These are phyloP conservation scores for Picochlorum sp. DNA, from an alignment of 139 green algal genomes.

Conservation along the genomic window DNA sequence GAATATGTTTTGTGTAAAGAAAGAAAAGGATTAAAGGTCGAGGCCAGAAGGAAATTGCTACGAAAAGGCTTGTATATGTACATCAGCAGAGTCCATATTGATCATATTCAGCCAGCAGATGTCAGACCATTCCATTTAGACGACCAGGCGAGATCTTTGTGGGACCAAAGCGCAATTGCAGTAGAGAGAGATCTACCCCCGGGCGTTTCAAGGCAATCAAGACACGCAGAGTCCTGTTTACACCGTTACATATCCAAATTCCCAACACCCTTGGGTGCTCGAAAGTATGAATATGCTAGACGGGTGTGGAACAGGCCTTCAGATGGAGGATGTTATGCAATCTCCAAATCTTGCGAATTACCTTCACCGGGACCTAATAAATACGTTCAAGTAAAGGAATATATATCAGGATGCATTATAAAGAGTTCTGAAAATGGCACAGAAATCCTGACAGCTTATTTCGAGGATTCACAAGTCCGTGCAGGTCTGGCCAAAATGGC, in stretches of 20 bases:
- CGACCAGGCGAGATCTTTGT: slow-evolving; percentile 18
- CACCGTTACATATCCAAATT: slow-evolving; percentile 43
- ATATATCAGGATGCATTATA: slow-evolving; percentile 35
- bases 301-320: slow-evolving; percentile 44
- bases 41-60: slow-evolving; percentile 41
- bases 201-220: not conserved
- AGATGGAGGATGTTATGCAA: slow-evolving; percentile 47
- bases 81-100: slow-evolving; percentile 24
- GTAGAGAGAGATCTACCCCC: slow-evolving; percentile 8
- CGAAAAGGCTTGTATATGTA: slow-evolving; percentile 52
- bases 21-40: slow-evolving; percentile 35
- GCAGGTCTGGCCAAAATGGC: slow-evolving; percentile 55
- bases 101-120: slow-evolving; percentile 29
- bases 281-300: slow-evolving; percentile 55
- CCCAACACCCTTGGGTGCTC: slow-evolving; percentile 45
- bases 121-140: slow-evolving; percentile 50
- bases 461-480: slow-evolving; percentile 49
- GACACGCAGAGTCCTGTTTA: slow-evolving; percentile 25
- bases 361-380: slow-evolving; percentile 4
- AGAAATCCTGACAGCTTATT: slow-evolving; percentile 58
- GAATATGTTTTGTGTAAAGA: slow-evolving; percentile 32
- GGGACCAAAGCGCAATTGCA: slow-evolving; percentile 34
- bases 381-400: slow-evolving; percentile 42
- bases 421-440: slow-evolving; percentile 10
- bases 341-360: slow-evolving; percentile 3